Evolutionary conservation across 2,329 filamentous ascomycete genomes (phyloP).

Genomic region (Corynespora cassiicola): DNA sequence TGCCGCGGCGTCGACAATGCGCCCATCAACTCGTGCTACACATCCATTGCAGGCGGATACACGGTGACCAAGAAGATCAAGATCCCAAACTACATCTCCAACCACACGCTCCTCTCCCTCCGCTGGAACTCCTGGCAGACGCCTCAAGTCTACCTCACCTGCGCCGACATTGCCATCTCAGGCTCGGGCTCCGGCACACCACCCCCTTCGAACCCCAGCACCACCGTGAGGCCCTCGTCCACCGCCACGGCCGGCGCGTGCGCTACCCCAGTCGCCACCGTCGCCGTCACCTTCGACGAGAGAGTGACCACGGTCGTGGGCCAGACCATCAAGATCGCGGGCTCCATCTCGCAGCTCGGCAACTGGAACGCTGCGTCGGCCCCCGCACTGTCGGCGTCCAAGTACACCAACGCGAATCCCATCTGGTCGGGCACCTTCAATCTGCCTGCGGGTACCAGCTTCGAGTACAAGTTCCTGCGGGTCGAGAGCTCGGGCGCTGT

Average conservation of each 20-base stretch:
- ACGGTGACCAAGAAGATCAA: slow-evolving; percentile 40
- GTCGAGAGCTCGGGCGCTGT: slow-evolving; percentile 54
- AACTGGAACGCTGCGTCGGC: slow-evolving; percentile 50
- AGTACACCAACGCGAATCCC: slow-evolving; percentile 53
- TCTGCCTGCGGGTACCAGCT: slow-evolving; percentile 49
- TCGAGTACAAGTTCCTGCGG: slow-evolving; percentile 56
- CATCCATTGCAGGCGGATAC: slow-evolving; percentile 41
- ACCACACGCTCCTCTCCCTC: slow-evolving; percentile 39
- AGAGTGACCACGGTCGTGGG: slow-evolving; percentile 56
- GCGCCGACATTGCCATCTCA: slow-evolving; percentile 39
- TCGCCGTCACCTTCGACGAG: slow-evolving; percentile 53
- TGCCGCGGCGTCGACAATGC: slow-evolving; percentile 40
- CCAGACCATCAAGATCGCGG: slow-evolving; percentile 56
- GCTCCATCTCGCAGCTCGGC: slow-evolving; percentile 52
- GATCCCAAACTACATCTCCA: slow-evolving; percentile 38
- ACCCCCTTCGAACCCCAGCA: slow-evolving; percentile 14
- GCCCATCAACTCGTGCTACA: slow-evolving; percentile 40
- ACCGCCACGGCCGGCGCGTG: slow-evolving; percentile 21
- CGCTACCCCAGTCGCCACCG: slow-evolving; percentile 31
- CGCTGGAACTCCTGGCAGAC: slow-evolving; percentile 44
- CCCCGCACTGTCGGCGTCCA: slow-evolving; percentile 48
- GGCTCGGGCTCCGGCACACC: slow-evolving; percentile 15
- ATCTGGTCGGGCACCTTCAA: slow-evolving; percentile 54
- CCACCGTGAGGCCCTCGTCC: slow-evolving; percentile 14
- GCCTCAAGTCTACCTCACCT: slow-evolving; percentile 39